These are phyloP conservation scores for Leptographium galeiforme DNA, from an alignment of 2,329 filamentous ascomycete genomes.

Conservation along the genomic window DNA sequence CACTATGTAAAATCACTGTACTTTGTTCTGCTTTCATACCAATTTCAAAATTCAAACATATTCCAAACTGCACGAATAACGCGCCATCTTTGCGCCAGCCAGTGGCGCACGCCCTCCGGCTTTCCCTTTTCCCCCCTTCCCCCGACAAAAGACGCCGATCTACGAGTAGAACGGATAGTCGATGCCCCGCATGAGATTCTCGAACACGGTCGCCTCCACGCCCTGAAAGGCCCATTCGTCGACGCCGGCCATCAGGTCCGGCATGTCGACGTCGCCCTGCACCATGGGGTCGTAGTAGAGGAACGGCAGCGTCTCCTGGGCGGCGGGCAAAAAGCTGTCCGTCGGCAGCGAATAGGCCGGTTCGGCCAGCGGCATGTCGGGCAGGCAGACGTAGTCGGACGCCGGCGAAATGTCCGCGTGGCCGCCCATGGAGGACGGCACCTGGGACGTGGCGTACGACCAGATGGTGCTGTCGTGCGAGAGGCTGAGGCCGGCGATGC, in stretches of 20 bases:
- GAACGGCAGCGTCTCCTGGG: not conserved
- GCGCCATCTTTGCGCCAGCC: too few relatives aligned
- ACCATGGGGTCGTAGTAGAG: slow-evolving; percentile 1
- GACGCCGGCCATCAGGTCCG: slow-evolving; percentile 12
- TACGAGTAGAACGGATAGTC: not conserved
- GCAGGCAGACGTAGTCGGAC: not conserved
- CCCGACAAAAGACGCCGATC: too few relatives aligned
- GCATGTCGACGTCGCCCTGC: slow-evolving; percentile 2
- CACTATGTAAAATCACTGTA: too few relatives aligned
- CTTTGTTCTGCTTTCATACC: too few relatives aligned
- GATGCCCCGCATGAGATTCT: slow-evolving; percentile 10
- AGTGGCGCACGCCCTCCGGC: too few relatives aligned
- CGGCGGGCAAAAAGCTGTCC: not conserved
- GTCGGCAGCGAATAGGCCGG: not conserved
- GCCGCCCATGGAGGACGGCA: not conserved
- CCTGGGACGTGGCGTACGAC: not conserved
- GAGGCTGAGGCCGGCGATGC: not conserved
- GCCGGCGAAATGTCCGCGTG: not conserved
- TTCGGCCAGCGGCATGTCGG: not conserved
- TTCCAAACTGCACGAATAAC: too few relatives aligned
- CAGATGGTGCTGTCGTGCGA: not conserved
- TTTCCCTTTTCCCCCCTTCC: too few relatives aligned
- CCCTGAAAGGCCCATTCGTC: slow-evolving; percentile 21
- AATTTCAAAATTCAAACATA: too few relatives aligned
- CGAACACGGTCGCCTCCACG: slow-evolving; percentile 19